phyloP scores from a whole-genome alignment of 306 rosid genomes.

The Pterocarpus santalinus region DNA sequence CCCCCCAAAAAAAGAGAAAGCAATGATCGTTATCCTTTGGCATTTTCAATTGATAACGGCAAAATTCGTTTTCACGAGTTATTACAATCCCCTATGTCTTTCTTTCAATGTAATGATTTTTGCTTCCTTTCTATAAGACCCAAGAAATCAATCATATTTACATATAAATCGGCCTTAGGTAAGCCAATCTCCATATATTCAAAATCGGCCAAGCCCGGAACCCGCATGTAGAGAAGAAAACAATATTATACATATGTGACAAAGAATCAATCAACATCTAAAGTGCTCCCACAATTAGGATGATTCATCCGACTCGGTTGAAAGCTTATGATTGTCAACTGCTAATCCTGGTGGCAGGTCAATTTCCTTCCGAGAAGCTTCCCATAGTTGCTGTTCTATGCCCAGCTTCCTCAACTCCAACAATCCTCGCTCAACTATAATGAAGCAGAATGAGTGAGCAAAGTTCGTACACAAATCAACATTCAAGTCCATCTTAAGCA shows the following conservation, averaged over 20 bases:
- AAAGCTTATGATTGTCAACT: constrained; percentile 53
- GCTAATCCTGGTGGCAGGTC: constrained; percentile 56
- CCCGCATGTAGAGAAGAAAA: neutral
- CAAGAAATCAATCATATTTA: neutral
- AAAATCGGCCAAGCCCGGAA: no score
- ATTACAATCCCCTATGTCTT: constrained; percentile 37
- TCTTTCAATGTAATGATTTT: constrained; percentile 14
- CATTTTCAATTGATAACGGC: neutral
- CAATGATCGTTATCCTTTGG: neutral
- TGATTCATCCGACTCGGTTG: constrained; percentile 53
- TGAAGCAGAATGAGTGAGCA: constrained; percentile 16
- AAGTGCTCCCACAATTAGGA: constrained; percentile 47
- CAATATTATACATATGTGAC: neutral
- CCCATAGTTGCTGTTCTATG: constrained; percentile 91
- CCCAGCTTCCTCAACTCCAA: constrained; percentile 85
- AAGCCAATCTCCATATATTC: no score
- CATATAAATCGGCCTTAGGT: no score
- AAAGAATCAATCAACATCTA: constrained; percentile 41
- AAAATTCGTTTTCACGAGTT: constrained; percentile 19
- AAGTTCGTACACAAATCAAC: constrained; percentile 19
- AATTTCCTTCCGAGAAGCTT: constrained; percentile 79
- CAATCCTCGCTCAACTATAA: constrained; percentile 79
- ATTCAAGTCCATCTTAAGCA: neutral
- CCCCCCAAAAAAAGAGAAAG: neutral
- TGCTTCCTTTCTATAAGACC: constrained; percentile 11